Evolutionary conservation across 2,329 filamentous ascomycete species (phyloP), one percentile per base, ranked within the genome.

Genomic region (Monilinia laxa): DNA sequence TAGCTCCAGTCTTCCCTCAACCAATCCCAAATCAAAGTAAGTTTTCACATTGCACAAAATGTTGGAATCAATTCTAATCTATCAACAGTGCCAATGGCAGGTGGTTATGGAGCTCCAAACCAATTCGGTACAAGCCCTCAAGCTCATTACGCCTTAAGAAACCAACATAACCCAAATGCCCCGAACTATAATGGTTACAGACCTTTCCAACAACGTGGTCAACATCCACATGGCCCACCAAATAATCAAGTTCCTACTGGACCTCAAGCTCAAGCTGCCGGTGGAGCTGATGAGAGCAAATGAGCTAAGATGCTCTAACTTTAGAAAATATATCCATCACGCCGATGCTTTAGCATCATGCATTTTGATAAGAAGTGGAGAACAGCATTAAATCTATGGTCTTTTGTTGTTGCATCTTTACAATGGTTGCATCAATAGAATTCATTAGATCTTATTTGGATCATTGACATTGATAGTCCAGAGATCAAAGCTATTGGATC

Each of bases 21-120:
- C 90, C 90, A 72, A 90, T 90, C 71, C 85, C 86, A 70, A 87
- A 84, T 73, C 89, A 90, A 77, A 90, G 90, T 91, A 87, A 85
- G 90, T 69, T 64, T 16, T 53, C 64, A 56, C 67, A 20, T 35
- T 25, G 11, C 23, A 23, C 67, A 64, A 69, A 54, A 49, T 14
- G 10, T 68, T 64, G 62, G 66, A 64, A 47, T 73, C 78, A 82
- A 78, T 81, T 78, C 77, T 77, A 78, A 76, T 65, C 70, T 70
- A 45, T 57, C 28, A 51, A 49, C 64, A 89, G 85, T 88, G 81
- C 84, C 82, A 68, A 83, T 84, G 73, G 84, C 87, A 73, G 83
- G 87, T 73, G 83, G 83, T 64, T 90, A 88, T 76, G 83, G 81
- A 71, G 85, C 84, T 64, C 79, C 81, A 45, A 86, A 87, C 71